phyloP scores from a whole-genome alignment of 345 rosid species.

The Hibiscus trionum region DNA sequence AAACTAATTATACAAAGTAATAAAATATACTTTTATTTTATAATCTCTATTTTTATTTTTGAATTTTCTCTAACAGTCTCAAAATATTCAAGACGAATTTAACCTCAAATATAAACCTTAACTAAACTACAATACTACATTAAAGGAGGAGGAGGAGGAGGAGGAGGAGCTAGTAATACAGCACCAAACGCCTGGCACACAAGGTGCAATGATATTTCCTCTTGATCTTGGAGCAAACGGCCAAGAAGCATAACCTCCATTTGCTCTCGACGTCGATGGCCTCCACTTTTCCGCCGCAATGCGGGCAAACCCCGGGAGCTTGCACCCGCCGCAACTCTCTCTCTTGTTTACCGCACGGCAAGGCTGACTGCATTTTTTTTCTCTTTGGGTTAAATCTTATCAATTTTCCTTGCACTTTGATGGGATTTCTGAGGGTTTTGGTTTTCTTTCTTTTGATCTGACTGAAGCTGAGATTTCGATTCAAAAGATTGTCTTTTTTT shows the following conservation, averaged over 20 bases:
- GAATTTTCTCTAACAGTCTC: too few relatives aligned
- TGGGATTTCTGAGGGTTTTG: neutral
- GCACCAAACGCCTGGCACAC: constrained; percentile 50
- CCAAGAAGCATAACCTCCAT: constrained; percentile 74
- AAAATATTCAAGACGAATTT: too few relatives aligned
- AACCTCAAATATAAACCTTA: too few relatives aligned
- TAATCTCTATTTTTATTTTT: too few relatives aligned
- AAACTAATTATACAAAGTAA: too few relatives aligned
- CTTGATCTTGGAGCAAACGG: constrained; percentile 56
- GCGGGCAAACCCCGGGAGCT: constrained; percentile 74
- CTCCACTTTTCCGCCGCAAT: constrained; percentile 69
- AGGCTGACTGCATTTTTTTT: constrained; percentile 44
- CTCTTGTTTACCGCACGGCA: constrained; percentile 45
- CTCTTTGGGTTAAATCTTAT: neutral
- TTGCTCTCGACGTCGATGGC: constrained; percentile 62
- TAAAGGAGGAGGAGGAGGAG: neutral
- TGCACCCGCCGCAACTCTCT: constrained; percentile 56
- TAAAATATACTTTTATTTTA: too few relatives aligned
- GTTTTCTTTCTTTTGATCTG: neutral
- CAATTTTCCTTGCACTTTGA: neutral
- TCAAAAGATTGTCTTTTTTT: too few relatives aligned
- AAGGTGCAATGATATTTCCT: constrained; percentile 49
- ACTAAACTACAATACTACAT: too few relatives aligned
- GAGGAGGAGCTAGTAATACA: constrained; percentile 17
- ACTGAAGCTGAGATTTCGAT: neutral